Conservation (phyloP, 2,329 filamentous ascomycete species). For the Coniochaeta prunicola region DNA sequence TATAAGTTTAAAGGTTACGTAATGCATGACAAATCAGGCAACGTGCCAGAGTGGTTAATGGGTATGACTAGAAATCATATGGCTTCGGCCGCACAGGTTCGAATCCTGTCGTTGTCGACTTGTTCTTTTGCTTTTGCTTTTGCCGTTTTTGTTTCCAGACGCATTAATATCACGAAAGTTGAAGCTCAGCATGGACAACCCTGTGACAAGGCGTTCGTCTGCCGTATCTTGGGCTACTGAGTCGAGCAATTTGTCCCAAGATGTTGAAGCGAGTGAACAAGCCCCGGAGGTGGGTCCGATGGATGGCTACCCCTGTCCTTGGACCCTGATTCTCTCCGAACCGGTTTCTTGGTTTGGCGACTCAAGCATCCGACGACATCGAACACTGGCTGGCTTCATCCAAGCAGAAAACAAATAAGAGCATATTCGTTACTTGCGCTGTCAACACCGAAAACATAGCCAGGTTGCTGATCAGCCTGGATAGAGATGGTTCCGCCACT, state of each 20-base stretch:
- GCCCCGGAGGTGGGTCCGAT: background rate
- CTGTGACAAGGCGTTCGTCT: too few species aligned
- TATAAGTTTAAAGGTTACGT: background rate
- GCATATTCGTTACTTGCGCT: background rate
- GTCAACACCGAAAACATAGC: background rate
- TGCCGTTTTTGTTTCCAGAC: too few species aligned
- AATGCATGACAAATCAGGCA: background rate
- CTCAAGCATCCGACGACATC: background rate
- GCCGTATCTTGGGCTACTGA: too few species aligned
- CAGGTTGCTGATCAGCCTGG: background rate
- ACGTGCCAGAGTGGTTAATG: constrained; percentile 1
- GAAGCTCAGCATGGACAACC: too few species aligned
- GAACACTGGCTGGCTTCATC: background rate
- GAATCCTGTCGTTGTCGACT: background rate
- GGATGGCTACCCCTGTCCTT: background rate
- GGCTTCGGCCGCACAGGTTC: constrained; percentile 1
- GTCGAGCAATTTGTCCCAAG: too few species aligned
- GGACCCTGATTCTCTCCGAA: background rate
- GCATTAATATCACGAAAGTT: too few species aligned
- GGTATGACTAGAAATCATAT: constrained; percentile 2
- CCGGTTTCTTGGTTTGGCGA: background rate
- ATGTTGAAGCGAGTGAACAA: too few species aligned
- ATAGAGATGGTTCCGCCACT: background rate
- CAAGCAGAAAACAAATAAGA: background rate
- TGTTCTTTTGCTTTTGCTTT: background rate